Evolutionary conservation across 805 yeast genomes (phyloP).

Genomic region (Tetrapisispora pingtungensis): DNA sequence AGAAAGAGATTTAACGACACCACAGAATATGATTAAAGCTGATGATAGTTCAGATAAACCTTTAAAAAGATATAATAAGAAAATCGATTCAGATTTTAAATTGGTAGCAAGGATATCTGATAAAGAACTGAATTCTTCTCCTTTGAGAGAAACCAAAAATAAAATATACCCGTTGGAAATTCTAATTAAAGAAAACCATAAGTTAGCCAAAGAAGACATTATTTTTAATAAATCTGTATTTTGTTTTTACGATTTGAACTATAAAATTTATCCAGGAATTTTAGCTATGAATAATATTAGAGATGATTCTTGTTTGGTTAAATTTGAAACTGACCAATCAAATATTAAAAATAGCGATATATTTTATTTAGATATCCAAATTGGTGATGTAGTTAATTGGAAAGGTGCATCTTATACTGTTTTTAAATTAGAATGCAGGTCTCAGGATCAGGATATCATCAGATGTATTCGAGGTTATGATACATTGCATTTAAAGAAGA

Average conservation of each 20-base stretch:
- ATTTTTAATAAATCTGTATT: conserved; percentile 36
- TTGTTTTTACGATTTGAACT: conserved; percentile 39
- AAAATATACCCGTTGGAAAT: not conserved
- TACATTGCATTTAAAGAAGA: conserved; percentile 32
- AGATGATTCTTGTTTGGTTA: conserved; percentile 10
- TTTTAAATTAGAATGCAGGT: conserved; percentile 34
- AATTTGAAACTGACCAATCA: conserved; percentile 16
- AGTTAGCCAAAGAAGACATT: conserved; percentile 15
- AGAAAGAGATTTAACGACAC: not conserved
- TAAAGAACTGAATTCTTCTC: not conserved
- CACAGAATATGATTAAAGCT: not conserved
- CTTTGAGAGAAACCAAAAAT: not conserved
- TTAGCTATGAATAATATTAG: conserved; percentile 22
- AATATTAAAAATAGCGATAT: conserved; percentile 24
- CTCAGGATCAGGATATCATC: conserved; percentile 24
- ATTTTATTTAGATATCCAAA: conserved; percentile 40
- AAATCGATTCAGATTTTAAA: no score
- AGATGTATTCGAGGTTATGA: conserved; percentile 56
- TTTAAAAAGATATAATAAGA: not conserved
- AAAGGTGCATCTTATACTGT: conserved; percentile 33
- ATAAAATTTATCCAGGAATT: conserved; percentile 40
- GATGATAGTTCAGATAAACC: not conserved
- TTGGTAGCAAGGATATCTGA: not conserved
- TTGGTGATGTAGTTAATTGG: conserved; percentile 45
- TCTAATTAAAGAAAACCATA: not conserved